These are phyloP conservation scores for Paracoccidioides lutzii DNA, from an alignment of 2,329 filamentous ascomycete species.

Conservation along the genomic window DNA sequence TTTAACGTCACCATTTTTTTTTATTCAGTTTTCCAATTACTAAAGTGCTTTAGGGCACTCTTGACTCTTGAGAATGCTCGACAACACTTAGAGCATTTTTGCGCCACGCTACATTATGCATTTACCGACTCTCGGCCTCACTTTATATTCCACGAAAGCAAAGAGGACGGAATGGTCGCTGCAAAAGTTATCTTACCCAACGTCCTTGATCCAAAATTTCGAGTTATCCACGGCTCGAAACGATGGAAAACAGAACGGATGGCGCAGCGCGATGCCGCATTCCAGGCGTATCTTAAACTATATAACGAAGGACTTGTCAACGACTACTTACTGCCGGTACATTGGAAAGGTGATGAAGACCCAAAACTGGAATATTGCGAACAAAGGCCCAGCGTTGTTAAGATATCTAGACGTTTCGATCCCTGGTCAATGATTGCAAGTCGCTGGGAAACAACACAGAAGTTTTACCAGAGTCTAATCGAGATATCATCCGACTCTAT, in stretches of 20 bases:
- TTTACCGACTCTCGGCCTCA: constrained; percentile 56
- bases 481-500: constrained; percentile 9
- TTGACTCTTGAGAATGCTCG: constrained; percentile 63
- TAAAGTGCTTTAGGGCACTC: constrained; percentile 40
- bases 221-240: constrained; percentile 38
- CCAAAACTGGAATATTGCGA: constrained; percentile 23
- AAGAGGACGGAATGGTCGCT: constrained; percentile 12
- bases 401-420: constrained; percentile 21
- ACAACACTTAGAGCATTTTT: constrained; percentile 73
- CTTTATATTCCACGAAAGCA: constrained; percentile 44
- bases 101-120: constrained; percentile 45
- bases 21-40: not conserved
- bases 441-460: constrained; percentile 14
- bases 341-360: constrained; percentile 24
- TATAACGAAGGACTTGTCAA: constrained; percentile 61
- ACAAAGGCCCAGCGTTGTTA: constrained; percentile 17
- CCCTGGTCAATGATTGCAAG: constrained; percentile 27
- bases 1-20: not conserved
- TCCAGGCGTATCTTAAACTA: constrained; percentile 61
- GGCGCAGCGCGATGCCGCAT: constrained; percentile 69
- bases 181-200: constrained; percentile 60
- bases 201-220: constrained; percentile 51
- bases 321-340: constrained; percentile 57
- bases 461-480: constrained; percentile 13
- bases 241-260: constrained; percentile 59